A percentile compares a stretch with the other conserved stretches of the same genome.
phyloP scores from a whole-genome alignment of 805 yeast species.

The Lipomyces orientalis region DNA sequence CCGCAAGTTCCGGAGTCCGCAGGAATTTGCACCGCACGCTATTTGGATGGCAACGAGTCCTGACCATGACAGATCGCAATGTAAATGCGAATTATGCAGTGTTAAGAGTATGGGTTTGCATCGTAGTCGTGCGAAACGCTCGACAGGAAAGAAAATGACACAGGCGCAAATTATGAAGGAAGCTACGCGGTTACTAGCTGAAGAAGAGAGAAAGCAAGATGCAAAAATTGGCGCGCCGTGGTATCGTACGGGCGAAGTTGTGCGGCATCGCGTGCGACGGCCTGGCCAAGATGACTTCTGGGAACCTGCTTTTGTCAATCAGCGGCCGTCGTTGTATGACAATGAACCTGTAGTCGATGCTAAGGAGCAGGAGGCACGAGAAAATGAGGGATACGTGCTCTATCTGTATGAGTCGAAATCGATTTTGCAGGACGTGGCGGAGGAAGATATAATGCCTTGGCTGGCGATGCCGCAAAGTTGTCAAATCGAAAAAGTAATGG shows the following conservation, averaged over 20 bases:
- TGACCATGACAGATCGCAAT: conserved; percentile 3
- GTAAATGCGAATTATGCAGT: conserved; percentile 15
- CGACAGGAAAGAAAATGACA: neutral
- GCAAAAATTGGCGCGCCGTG: conserved; percentile 20
- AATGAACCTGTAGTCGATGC: conserved; percentile 7
- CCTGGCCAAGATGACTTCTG: neutral
- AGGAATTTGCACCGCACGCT: conserved; percentile 29
- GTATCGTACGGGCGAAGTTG: conserved; percentile 31
- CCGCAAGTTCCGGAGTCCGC: conserved; percentile 21
- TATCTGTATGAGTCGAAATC: conserved; percentile 13
- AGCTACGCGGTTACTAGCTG: conserved; percentile 17
- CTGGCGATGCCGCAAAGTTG: conserved; percentile 11
- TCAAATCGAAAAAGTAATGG: neutral
- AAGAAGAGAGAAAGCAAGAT: conserved; percentile 18
- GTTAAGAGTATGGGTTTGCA: conserved; percentile 11
- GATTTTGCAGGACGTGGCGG: conserved; percentile 12
- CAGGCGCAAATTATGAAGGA: neutral
- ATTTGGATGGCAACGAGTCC: conserved; percentile 13
- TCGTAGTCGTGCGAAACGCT: conserved; percentile 8
- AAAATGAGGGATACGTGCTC: conserved; percentile 12
- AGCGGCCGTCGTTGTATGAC: conserved; percentile 21
- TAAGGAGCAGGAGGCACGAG: neutral
- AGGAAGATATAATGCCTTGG: conserved; percentile 26
- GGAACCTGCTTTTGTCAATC: conserved; percentile 25
- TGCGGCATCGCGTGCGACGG: conserved; percentile 9